Base-by-base conservation (phyloP, 2,329 filamentous ascomycete genomes). In the Fusarium penzigii region DNA sequence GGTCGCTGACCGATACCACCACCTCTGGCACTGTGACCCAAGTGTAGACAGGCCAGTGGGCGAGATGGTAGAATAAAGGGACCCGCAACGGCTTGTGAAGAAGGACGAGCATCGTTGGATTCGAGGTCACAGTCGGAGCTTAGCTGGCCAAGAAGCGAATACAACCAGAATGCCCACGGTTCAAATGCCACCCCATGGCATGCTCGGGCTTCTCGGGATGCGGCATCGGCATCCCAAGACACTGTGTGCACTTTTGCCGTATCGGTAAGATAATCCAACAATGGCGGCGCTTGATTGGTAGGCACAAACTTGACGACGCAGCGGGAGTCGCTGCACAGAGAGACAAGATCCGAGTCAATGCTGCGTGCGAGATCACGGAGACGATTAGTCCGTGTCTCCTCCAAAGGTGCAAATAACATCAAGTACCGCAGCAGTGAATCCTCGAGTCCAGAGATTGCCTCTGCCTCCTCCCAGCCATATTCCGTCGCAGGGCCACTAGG, bases 131-230 rank as follows among this genome's bases (percentile, higher is more conserved):
- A 45, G 48, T 76, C 72, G 8, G 63, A 51, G 16, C 62, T 65
- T 5, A 75, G 59, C 42, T 76, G 72, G 2, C 72, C 74, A 10
- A 75, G 65, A 44, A 75, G 66, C 6, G 71, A 67, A 53, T 73
- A 73, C 4, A 75, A 58, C 72, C 74, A 76, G 44, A 76, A 75
- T 1, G 69, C 71, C 71, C 72, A 75, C 2, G 67, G 53, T 51
- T 75, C 72, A 36, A 74, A 75, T 2, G 69, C 64, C 5, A 68
- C 61, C 2, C 63, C 65, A 38, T 72, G 70, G 29, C 72, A 74
- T 6, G 64, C 65, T 13, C 63, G 55, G 14, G 60, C 58, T n/a
- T 68, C 61, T 34, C 59, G 63, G 12, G 52, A 58, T 14, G 64
- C 61, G 7, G 70, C 65, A 17, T 68, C 65, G 3, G 58, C 61